Conservation (phyloP, 768 basidiomycete species). For the Porphyrellus cyaneotinctus region DNA sequence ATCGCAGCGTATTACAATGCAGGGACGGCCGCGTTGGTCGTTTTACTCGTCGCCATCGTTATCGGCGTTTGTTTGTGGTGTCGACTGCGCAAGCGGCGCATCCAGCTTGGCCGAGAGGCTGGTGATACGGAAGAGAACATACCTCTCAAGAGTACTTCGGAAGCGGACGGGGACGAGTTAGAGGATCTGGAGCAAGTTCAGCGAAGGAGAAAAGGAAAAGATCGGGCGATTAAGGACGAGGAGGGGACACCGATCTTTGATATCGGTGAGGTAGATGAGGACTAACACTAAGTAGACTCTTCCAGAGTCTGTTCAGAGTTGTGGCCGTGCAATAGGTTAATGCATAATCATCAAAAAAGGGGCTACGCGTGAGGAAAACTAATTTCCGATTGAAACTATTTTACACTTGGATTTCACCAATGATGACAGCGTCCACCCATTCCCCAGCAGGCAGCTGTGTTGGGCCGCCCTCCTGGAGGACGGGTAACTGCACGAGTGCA, state of each 20-base stretch:
- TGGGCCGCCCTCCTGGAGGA: constrained; percentile 32
- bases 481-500: constrained; percentile 68
- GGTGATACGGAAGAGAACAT: constrained; percentile 58
- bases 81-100: constrained; percentile 37
- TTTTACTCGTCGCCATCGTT: constrained; percentile 63
- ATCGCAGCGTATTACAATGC: constrained; percentile 87
- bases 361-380: not conserved
- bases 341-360: not conserved
- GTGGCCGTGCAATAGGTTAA: too few relatives aligned
- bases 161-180: constrained; percentile 38
- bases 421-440: constrained; percentile 54
- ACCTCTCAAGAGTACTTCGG: constrained; percentile 47
- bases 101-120: constrained; percentile 20
- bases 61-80: constrained; percentile 81
- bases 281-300: constrained; percentile 22
- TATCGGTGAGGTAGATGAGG: constrained; percentile 52
- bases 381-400: not conserved
- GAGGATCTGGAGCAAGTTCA: constrained; percentile 38
- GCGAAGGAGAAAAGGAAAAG: constrained; percentile 46
- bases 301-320: too few relatives aligned
- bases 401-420: constrained; percentile 56
- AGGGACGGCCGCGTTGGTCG: constrained; percentile 80
- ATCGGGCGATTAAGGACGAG: constrained; percentile 34
- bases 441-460: constrained; percentile 49
- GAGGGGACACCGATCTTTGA: constrained; percentile 47